Evolutionary conservation across 1,284 basidiomycete genomes (phyloP).

Genomic region (Cryptococcus depauperatus): DNA sequence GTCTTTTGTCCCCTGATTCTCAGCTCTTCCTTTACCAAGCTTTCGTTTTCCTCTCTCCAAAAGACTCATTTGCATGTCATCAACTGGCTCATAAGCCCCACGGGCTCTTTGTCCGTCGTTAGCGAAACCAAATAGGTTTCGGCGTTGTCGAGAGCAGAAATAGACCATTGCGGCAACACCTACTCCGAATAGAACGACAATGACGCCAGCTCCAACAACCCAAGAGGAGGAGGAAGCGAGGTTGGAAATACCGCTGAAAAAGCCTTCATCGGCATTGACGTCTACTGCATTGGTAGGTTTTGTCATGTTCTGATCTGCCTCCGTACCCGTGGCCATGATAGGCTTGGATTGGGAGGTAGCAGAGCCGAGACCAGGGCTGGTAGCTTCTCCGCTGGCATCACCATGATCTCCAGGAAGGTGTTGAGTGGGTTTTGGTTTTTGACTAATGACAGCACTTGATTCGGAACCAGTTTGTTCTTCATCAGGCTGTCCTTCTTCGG

Average conservation of each 20-base stretch:
- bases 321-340: slow-evolving; percentile 7
- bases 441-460: slow-evolving; percentile 47
- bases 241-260: slow-evolving; percentile 72
- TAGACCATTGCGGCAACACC: slow-evolving; percentile 54
- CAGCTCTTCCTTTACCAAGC: slow-evolving; percentile 47
- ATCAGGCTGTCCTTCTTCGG: slow-evolving; percentile 39
- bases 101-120: slow-evolving; percentile 40
- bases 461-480: slow-evolving; percentile 45
- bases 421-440: slow-evolving; percentile 74
- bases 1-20: slow-evolving; percentile 52
- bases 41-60: slow-evolving; percentile 46
- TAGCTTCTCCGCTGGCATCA: slow-evolving; percentile 40
- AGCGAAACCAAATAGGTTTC: slow-evolving; percentile 38
- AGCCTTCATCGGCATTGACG: slow-evolving; percentile 61
- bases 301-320: slow-evolving; percentile 11
- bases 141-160: slow-evolving; percentile 51
- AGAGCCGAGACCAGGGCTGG: slow-evolving; percentile 28
- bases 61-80: slow-evolving; percentile 63
- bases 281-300: slow-evolving; percentile 16
- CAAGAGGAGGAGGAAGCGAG: slow-evolving; percentile 70
- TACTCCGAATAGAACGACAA: slow-evolving; percentile 57
- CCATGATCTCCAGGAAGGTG: slow-evolving; percentile 80
- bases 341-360: slow-evolving; percentile 12
- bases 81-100: slow-evolving; percentile 61
- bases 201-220: slow-evolving; percentile 71